Evolutionary conservation across 257 asterid genomes (phyloP), one percentile per base, ranked within the genome.

Genomic region (Nicotiana noctiflora): DNA sequence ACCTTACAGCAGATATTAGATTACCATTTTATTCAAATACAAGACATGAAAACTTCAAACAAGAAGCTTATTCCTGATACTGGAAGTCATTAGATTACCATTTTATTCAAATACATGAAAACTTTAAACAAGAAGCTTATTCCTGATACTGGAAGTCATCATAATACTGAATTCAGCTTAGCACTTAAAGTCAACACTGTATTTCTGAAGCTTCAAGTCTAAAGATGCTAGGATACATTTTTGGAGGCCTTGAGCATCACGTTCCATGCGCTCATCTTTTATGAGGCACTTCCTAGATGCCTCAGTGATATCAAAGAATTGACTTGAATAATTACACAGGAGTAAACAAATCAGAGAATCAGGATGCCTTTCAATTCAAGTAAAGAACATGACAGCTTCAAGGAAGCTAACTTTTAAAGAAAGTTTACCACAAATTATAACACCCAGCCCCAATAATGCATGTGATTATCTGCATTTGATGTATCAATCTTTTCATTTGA

Each of bases 1-100:
- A n/a, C 76, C 55, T 68, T 37, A 37, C 76, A 37, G 3, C 49
- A 68, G 76, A 68, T 68, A 37, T 37, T n/a, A n/a, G 76, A 19
- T 18, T 67, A 37, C 29, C 31, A 1, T 37, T 40, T 37, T n/a
- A 67, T 37, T 67, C 76, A n/a, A n/a, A 67, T 68, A 37, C n/a
- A 37, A 40, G 31, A 53, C 55, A 68, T 68, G 76, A 68, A 67
- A 68, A 68, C 76, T 53, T 68, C 37, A 40, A 68, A 68, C 76
- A 49, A 10, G 6, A 68, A 51, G 56, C 55, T 11, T 68, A n/a
- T 68, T 68, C n/a, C 8, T n/a, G 55, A 37, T 68, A 37, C 55
- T 19, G n/a, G 21, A 68, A 17, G 31, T 11, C 44, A 37, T 37
- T n/a, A n/a, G 76, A 19, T 18, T 67, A 37, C 29, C 31, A 1